These are phyloP conservation scores for Pyrenula massariospora DNA, from an alignment of 495 filamentous ascomycete species.

Conservation along the genomic window DNA sequence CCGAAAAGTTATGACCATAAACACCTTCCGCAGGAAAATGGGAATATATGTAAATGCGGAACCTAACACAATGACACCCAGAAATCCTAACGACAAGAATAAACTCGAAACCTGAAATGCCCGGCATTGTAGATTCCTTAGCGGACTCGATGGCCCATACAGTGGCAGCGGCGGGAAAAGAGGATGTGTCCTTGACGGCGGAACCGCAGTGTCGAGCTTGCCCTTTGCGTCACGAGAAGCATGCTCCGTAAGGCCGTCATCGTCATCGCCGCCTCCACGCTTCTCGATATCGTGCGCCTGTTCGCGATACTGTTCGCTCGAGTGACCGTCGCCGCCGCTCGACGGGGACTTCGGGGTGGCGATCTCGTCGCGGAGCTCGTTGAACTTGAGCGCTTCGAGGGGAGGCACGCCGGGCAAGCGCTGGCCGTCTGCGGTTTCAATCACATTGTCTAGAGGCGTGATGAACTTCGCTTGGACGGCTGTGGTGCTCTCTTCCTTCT, in stretches of 20 bases:
- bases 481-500: constrained; percentile 18
- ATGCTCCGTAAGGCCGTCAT: not conserved
- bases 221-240: constrained; percentile 11
- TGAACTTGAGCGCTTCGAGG: constrained; percentile 54
- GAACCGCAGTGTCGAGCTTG: constrained; percentile 23
- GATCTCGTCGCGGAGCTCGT: constrained; percentile 43
- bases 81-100: constrained; percentile 63
- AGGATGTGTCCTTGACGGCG: constrained; percentile 60
- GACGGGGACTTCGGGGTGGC: constrained; percentile 8
- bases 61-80: constrained; percentile 64
- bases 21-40: constrained; percentile 27
- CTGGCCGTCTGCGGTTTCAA: constrained; percentile 51
- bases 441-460: constrained; percentile 58
- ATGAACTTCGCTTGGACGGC: constrained; percentile 57
- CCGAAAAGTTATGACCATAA: constrained; percentile 35
- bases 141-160: constrained; percentile 61
- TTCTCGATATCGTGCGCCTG: not conserved
- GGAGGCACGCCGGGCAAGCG: constrained; percentile 54
- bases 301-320: not conserved
- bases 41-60: constrained; percentile 52
- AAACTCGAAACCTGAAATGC: constrained; percentile 54
- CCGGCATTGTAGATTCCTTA: constrained; percentile 51
- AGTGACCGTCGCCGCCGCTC: not conserved
- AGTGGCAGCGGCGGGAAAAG: constrained; percentile 80
- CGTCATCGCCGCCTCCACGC: not conserved